phyloP scores from a whole-genome alignment of 768 basidiomycete species.

The Boletus reticulatus region DNA sequence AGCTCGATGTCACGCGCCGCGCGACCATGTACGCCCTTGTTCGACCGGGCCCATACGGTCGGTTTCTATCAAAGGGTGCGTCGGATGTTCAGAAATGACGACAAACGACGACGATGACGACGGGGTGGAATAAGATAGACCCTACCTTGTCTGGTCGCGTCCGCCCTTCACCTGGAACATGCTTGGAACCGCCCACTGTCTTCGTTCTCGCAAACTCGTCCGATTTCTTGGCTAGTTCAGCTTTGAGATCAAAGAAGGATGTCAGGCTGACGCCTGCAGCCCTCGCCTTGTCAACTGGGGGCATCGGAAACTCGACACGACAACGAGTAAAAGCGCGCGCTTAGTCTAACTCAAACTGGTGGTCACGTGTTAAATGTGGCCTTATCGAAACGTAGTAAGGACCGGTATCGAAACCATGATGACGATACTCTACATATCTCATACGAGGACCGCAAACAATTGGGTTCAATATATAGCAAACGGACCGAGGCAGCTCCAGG shows the following conservation, averaged over 20 bases:
- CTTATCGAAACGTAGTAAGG: not conserved
- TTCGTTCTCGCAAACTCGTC: constrained; percentile 67
- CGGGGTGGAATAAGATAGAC: not conserved
- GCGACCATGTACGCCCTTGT: constrained; percentile 68
- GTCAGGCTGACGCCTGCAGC: constrained; percentile 68
- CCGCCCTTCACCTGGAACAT: constrained; percentile 54
- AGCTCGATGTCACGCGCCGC: constrained; percentile 67
- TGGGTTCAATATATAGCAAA: constrained; percentile 40
- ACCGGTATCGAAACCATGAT: not conserved
- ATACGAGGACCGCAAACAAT: not conserved
- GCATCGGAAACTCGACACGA: constrained; percentile 29
- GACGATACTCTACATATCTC: not conserved
- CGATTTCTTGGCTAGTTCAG: constrained; percentile 45
- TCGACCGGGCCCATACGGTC: constrained; percentile 72
- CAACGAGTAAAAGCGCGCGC: not conserved
- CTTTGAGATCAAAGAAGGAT: constrained; percentile 83
- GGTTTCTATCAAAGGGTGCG: constrained; percentile 53
- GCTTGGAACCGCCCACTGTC: constrained; percentile 48
- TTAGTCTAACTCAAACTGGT: not conserved
- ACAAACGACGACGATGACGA: not conserved
- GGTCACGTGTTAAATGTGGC: constrained; percentile 12
- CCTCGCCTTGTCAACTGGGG: constrained; percentile 54
- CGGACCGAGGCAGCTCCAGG: not conserved
- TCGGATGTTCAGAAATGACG: not conserved
- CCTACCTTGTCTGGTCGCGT: constrained; percentile 71